Base-by-base conservation (phyloP, 108 stramenopile species). In the Stephanodiscus minutulus region DNA sequence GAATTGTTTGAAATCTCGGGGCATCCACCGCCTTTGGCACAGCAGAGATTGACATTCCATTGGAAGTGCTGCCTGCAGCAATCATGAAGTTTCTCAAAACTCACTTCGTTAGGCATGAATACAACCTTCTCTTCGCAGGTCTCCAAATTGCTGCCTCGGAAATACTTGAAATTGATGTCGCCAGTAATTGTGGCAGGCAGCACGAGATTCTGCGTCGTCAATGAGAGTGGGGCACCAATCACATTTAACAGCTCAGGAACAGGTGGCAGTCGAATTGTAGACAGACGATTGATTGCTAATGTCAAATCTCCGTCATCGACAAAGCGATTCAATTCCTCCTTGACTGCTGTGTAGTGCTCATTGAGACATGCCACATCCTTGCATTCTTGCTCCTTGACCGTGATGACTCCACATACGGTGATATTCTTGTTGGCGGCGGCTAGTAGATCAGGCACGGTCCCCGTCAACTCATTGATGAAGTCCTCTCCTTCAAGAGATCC, bases 381-480 rank as follows among this genome's bases (percentile, higher is more conserved):
- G 54, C 78, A 79, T 20, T 37, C 62, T 35, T 52, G 46, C 17
- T 72, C 78, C 55, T 79, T 53, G 8, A 79, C 72, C 0, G 72
- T 73, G 22, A 79, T 64, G 10, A 73, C 61, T 58, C 78, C 78
- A 44, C 78, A 79, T 17, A 79, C 66, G 18, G 35, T 36, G 3
- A 62, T 31, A 3, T 41, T 63, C 6, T 59, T 68, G 25, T 72
- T 60, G 10, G 47, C 66, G 48, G 78, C 78, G 21, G 48, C 71
- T 33, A n/a, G 18, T 31, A 79, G 72, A 60, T 79, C 72, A 6
- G 72, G 66, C 2, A 50, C 44, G 4, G 35, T 68, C 46, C 78
- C 78, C 17, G 78, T 79, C 15, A 52, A 48, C 31, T 73, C 66
- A 64, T 79, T 79, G 22, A 48, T 79, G 44, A 79, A 79, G 54